Evolutionary conservation across 768 basidiomycete genomes (phyloP).

Genomic region (Auriscalpium vulgare): DNA sequence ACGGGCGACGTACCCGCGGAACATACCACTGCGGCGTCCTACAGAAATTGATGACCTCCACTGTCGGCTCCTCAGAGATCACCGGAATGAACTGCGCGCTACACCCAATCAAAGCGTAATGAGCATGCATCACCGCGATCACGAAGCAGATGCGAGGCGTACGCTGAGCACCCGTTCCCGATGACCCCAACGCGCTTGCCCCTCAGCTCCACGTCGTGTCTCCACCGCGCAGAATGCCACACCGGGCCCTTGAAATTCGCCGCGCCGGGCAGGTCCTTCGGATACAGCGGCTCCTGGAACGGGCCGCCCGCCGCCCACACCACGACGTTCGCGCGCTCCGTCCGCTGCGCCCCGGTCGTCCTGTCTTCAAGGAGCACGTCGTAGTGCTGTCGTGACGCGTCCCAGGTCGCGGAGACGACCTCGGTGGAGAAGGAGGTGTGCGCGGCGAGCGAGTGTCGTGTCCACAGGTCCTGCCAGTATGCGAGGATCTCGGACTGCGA

Average conservation of each 20-base stretch:
- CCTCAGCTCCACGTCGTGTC: conserved; percentile 16
- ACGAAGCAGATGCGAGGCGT: conserved; percentile 2
- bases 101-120: background rate
- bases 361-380: conserved; percentile 17
- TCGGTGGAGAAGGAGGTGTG: conserved; percentile 19
- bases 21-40: conserved; percentile 54
- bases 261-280: conserved; percentile 18
- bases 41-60: conserved; percentile 45
- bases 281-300: conserved; percentile 19
- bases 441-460: conserved; percentile 13
- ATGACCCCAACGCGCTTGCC: conserved; percentile 25
- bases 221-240: conserved; percentile 25
- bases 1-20: conserved; percentile 31
- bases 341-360: conserved; percentile 10
- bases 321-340: conserved; percentile 18
- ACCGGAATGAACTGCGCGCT: conserved; percentile 54
- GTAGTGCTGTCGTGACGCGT: conserved; percentile 17
- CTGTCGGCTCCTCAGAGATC: conserved; percentile 41
- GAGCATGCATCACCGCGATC: background rate
- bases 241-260: conserved; percentile 32
- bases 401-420: conserved; percentile 25
- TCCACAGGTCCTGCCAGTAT: conserved; percentile 19
- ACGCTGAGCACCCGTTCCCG: conserved; percentile 25
- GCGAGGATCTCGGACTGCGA: conserved; percentile 21
- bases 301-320: conserved; percentile 21